Percentiles rank a stretch among this genome's conserved stretches.
phyloP scores from a whole-genome alignment of 257 asterid genomes.

The Ocimum tenuiflorum region DNA sequence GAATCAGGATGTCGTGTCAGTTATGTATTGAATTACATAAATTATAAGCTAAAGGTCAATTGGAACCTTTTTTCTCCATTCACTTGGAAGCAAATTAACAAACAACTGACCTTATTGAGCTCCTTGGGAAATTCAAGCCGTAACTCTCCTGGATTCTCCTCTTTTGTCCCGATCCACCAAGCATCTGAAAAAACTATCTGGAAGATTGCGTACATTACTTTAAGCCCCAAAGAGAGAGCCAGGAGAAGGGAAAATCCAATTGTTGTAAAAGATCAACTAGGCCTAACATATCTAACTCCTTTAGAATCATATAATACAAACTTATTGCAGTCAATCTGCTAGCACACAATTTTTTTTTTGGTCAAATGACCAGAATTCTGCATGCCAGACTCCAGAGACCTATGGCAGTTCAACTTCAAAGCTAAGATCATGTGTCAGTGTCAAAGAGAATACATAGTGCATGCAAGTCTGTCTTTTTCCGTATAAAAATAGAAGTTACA shows the following conservation, averaged over 20 bases:
- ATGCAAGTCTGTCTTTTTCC: background rate
- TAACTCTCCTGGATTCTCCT: conserved; percentile 77
- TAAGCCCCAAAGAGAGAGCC: conserved; percentile 10
- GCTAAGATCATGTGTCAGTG: background rate
- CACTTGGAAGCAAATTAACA: conserved; percentile 11
- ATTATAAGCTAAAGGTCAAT: background rate
- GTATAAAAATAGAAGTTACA: background rate
- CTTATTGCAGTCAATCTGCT: background rate
- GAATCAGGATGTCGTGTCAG: conserved; percentile 15
- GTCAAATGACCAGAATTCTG: background rate
- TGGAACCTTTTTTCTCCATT: conserved; percentile 10
- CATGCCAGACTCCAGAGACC: background rate
- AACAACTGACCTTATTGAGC: conserved; percentile 47
- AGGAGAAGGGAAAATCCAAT: background rate
- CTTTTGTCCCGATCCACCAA: conserved; percentile 92
- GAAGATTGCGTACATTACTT: conserved; percentile 4
- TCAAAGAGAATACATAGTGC: background rate
- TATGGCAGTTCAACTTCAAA: background rate
- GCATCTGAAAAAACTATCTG: conserved; percentile 92
- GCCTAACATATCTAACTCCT: background rate
- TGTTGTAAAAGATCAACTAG: background rate
- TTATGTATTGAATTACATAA: conserved; percentile 13
- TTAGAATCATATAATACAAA: background rate
- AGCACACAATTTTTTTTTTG: background rate
- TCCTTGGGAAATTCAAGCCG: conserved; percentile 66